These are phyloP conservation scores for Meyerozyma guilliermondii DNA, from an alignment of 1,139 yeast genomes.

Conservation along the genomic window DNA sequence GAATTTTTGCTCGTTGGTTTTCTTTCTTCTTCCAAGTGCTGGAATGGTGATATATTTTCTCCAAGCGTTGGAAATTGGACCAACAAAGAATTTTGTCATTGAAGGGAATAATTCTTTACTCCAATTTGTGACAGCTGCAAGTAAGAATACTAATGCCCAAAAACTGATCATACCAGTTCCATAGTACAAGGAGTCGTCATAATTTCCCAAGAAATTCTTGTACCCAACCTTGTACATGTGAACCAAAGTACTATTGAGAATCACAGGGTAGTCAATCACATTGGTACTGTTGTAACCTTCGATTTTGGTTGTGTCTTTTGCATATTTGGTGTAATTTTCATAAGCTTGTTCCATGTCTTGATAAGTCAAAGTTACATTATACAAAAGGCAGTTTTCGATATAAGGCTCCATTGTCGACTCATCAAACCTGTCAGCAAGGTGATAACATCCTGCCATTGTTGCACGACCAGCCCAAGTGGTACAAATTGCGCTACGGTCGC, in stretches of 20 bases:
- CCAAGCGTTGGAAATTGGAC: conserved; percentile 18
- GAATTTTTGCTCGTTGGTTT: conserved; percentile 17
- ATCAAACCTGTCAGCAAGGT: neutral
- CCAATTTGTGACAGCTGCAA: conserved; percentile 18
- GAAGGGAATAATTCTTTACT: conserved; percentile 14
- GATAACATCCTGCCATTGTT: conserved; percentile 14
- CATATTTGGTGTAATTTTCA: conserved; percentile 13
- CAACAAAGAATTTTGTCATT: conserved; percentile 16
- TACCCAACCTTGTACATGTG: conserved; percentile 13
- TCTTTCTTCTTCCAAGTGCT: conserved; percentile 21
- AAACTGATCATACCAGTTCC: conserved; percentile 16
- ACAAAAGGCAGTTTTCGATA: conserved; percentile 9
- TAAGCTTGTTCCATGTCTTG: conserved; percentile 15
- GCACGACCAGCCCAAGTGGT: conserved; percentile 10
- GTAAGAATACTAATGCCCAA: conserved; percentile 16
- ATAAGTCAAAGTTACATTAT: conserved; percentile 10
- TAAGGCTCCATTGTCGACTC: neutral
- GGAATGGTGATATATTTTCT: conserved; percentile 29
- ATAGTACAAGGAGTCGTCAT: conserved; percentile 15
- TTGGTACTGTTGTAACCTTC: conserved; percentile 17
- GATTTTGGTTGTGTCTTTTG: conserved; percentile 16
- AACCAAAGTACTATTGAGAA: conserved; percentile 11
- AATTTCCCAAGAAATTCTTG: conserved; percentile 28
- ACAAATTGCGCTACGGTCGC: conserved; percentile 10
- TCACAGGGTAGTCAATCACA: conserved; percentile 20